Conservation (phyloP, 371 early-diverging fungal genomes). For the Rhizopus stolonifer region DNA sequence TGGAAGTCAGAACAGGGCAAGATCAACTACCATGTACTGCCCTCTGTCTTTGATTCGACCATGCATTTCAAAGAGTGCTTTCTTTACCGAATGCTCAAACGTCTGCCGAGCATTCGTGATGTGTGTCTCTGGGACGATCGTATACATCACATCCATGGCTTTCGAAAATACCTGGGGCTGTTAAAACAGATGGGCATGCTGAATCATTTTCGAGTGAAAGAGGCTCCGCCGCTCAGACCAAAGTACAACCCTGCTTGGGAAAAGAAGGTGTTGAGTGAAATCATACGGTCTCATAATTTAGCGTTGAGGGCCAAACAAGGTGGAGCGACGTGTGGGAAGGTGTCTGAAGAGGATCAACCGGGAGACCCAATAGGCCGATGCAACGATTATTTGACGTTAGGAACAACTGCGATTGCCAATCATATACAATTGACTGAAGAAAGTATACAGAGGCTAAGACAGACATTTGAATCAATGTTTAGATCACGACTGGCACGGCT, state of each 20-base stretch:
- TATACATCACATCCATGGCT: slow-evolving; percentile 41
- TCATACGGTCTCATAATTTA: slow-evolving; percentile 45
- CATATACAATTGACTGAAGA: slow-evolving; percentile 11
- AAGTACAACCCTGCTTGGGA: slow-evolving; percentile 53
- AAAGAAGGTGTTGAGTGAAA: slow-evolving; percentile 33
- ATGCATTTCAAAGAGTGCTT: slow-evolving; percentile 62
- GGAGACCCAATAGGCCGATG: background rate
- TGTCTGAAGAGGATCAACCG: background rate
- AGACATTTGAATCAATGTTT: slow-evolving; percentile 11
- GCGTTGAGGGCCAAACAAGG: slow-evolving; percentile 18
- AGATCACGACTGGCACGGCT: background rate
- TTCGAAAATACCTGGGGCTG: slow-evolving; percentile 40
- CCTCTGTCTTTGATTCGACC: slow-evolving; percentile 43
- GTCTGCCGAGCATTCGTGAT: slow-evolving; percentile 37
- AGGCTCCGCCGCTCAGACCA: slow-evolving; percentile 43
- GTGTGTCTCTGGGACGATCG: slow-evolving; percentile 69
- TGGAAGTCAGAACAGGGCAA: slow-evolving; percentile 2
- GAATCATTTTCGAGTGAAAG: slow-evolving; percentile 27
- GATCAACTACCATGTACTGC: slow-evolving; percentile 12
- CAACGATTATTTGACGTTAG: slow-evolving; percentile 4
- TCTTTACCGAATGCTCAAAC: slow-evolving; percentile 44
- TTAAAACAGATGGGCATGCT: slow-evolving; percentile 22
- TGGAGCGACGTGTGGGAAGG: slow-evolving; percentile 6
- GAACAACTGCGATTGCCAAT: slow-evolving; percentile 8
- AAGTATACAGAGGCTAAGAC: slow-evolving; percentile 1